Evolutionary conservation across 306 rosid species (phyloP), one percentile per base, ranked within the genome.

Genomic region (Sicyos baderoa): DNA sequence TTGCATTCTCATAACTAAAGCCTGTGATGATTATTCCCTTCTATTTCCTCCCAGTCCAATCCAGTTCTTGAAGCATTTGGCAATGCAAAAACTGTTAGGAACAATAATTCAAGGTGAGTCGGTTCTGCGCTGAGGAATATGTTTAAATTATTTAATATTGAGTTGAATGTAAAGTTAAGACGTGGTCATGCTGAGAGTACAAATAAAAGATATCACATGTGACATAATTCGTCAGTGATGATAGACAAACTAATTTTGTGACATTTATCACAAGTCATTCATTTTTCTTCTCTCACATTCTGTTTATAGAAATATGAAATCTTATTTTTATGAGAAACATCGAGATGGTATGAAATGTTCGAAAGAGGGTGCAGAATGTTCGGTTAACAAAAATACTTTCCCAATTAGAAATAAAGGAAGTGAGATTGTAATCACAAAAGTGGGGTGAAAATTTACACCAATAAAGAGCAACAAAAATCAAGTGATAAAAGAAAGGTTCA

Each of bases 21-120:
- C 52, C 53, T 72, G 57, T 44, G 47, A 70, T 68, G 35, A 45
- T 49, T 50, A 47, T 60, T 55, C 54, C 49, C 8, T 32, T 54
- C n/a, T 40, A 23, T 74, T 37, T 47, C 58, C 53, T 58, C 60
- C 78, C 95, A 94, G 99, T 94, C 99, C 75, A 94, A 94, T 82
- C 99, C 99, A 73, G 99, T 94, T 78, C 99, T 94, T 84, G 99
- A 94, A 88, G 88, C 99, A 72, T 94, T 94, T 78, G 99, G 99
- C 55, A 94, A 94, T 80, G 99, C 99, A 61, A 94, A 94, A 87
- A 94, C 99, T 53, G 90, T 94, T 75, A 84, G 99, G 80, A 94
- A 94, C 75, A 94, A 94, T 77, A 94, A 94, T 81, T 94, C 99
- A 80, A 94, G 99, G 99, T 94, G 86, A 79, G 85, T 78, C n/a